Conservation (phyloP, 2,329 filamentous ascomycete genomes). For the Xylaria sp. region DNA sequence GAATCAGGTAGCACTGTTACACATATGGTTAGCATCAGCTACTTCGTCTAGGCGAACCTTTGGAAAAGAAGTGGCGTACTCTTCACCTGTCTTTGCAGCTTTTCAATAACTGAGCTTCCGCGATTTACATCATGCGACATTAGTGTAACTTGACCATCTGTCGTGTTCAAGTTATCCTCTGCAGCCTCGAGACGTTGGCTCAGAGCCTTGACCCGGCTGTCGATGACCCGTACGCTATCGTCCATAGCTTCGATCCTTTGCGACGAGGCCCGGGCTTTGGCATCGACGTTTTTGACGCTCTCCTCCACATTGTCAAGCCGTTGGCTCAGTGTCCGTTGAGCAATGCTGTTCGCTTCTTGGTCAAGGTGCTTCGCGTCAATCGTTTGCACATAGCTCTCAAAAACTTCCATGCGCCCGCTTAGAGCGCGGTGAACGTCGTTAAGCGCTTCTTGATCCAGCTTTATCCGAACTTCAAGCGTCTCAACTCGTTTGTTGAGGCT, state of each 20-base stretch:
- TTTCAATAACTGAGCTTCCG: conserved; percentile 43
- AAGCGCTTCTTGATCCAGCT: conserved; percentile 44
- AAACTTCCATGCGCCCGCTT: conserved; percentile 42
- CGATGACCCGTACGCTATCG: conserved; percentile 45
- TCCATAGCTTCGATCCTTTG: conserved; percentile 46
- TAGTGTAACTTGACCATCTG: conserved; percentile 44
- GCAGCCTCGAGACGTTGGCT: conserved; percentile 44
- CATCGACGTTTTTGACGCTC: conserved; percentile 37
- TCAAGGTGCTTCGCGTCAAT: conserved; percentile 47
- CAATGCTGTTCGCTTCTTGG: conserved; percentile 44
- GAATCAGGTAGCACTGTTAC: conserved; percentile 41
- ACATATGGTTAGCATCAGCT: conserved; percentile 22
- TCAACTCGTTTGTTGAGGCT: conserved; percentile 43
- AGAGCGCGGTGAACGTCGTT: conserved; percentile 41
- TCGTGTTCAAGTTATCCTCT: conserved; percentile 42
- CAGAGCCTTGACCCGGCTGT: conserved; percentile 43
- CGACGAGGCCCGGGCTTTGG: conserved; percentile 38
- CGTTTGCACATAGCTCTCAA: conserved; percentile 43
- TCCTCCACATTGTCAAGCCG: conserved; percentile 43
- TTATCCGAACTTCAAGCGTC: conserved; percentile 43
- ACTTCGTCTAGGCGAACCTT: background rate
- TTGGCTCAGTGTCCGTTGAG: conserved; percentile 39
- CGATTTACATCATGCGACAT: conserved; percentile 45
- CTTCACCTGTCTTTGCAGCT: conserved; percentile 43
- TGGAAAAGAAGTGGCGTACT: conserved; percentile 27